phyloP scores from a whole-genome alignment of 2,329 filamentous ascomycete genomes.

The Cadophora sp. region DNA sequence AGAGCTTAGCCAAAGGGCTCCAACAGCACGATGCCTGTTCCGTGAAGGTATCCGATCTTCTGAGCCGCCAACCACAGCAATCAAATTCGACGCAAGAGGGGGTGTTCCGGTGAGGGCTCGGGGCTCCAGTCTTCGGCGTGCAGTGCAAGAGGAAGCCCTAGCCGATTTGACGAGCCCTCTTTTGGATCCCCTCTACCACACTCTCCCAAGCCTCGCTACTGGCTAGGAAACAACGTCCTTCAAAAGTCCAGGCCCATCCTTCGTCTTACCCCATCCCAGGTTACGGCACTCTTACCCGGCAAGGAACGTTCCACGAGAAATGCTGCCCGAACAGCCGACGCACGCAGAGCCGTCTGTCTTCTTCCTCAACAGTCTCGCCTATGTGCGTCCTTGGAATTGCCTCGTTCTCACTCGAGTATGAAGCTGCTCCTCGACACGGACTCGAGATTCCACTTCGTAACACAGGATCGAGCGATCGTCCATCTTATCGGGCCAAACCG shows the following conservation, averaged over 20 bases:
- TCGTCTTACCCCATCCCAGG: background rate
- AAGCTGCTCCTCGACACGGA: background rate
- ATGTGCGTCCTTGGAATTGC: background rate
- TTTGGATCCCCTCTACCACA: background rate
- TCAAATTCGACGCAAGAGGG: slow-evolving; percentile 5
- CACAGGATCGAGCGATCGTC: slow-evolving; percentile 5
- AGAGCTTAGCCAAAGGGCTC: slow-evolving; percentile 5
- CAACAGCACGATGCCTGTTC: slow-evolving; percentile 16
- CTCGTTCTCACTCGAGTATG: background rate
- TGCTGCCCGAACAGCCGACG: background rate
- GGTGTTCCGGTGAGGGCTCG: slow-evolving; percentile 4
- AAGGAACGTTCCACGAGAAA: background rate
- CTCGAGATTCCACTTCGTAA: background rate
- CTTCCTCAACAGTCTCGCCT: background rate
- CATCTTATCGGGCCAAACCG: slow-evolving; percentile 6
- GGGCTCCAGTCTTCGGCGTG: slow-evolving; percentile 7
- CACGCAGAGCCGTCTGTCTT: background rate
- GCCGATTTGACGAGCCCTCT: background rate
- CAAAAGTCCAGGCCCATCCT: background rate
- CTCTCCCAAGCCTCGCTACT: background rate
- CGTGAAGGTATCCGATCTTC: slow-evolving; percentile 11
- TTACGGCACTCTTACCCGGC: background rate
- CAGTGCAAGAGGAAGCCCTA: slow-evolving; percentile 4
- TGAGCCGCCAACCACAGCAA: slow-evolving; percentile 20
- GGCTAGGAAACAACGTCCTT: background rate